Conservation (phyloP, 2,329 filamentous ascomycete species). For the Trichoderma gracile region DNA sequence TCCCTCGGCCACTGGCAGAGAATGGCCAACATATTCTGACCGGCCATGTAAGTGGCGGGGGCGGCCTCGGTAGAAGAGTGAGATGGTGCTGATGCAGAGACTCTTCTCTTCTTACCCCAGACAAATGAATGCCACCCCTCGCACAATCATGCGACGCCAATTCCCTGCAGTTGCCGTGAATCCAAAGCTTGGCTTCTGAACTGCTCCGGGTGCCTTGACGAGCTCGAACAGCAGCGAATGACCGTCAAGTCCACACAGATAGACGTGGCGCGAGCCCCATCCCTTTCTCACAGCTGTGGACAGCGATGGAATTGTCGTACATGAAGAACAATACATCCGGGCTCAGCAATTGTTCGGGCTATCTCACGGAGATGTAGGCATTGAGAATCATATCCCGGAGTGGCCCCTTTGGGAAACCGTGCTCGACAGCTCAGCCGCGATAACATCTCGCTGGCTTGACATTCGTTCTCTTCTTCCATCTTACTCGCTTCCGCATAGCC, state of each 20-base stretch:
- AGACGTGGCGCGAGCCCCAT: neutral
- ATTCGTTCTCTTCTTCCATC: too few relatives aligned
- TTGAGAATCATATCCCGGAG: slow-evolving; percentile 1
- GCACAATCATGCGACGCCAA: slow-evolving; percentile 11
- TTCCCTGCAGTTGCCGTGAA: neutral
- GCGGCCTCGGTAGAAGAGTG: neutral
- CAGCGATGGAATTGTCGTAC: neutral
- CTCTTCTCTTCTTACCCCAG: too few relatives aligned
- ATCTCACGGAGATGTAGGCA: slow-evolving; percentile 12
- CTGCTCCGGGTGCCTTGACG: neutral
- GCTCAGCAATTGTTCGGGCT: slow-evolving; percentile 3
- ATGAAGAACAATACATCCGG: neutral
- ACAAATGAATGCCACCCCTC: too few relatives aligned
- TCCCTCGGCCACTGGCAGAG: too few relatives aligned
- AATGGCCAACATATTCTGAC: neutral
- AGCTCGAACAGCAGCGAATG: neutral
- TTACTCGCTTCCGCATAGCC: neutral
- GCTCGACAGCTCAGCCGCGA: slow-evolving; percentile 2
- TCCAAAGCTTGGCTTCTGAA: neutral
- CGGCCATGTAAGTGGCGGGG: neutral
- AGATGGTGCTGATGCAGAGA: neutral
- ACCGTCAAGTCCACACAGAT: too few relatives aligned
- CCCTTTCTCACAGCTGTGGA: neutral
- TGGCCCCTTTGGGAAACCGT: slow-evolving; percentile 5
- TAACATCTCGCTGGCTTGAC: neutral